A percentile compares a stretch with the other conserved stretches of the same genome.
Conservation (phyloP, 2,329 filamentous ascomycete genomes). For the Exophiala oligosperma region DNA sequence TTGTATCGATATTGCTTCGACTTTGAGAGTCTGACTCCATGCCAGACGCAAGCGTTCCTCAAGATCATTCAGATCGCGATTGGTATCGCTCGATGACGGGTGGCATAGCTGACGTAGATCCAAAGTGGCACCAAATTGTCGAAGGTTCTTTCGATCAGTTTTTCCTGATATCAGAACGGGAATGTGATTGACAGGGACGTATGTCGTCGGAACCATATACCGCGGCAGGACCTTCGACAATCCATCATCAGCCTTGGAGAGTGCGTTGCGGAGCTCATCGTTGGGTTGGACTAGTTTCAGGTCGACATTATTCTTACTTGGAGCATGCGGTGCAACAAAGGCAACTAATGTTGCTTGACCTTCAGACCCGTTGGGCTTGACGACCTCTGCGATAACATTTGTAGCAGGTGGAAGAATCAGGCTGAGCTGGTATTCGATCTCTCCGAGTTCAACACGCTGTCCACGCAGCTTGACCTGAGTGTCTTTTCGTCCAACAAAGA, state of each 20-base stretch:
- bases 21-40: constrained; percentile 37
- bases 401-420: constrained; percentile 41
- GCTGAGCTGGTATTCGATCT: constrained; percentile 40
- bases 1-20: constrained; percentile 39
- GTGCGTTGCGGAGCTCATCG: constrained; percentile 5
- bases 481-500: constrained; percentile 42
- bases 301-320: background rate
- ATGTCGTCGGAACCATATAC: constrained; percentile 39
- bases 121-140: constrained; percentile 28
- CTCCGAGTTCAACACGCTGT: constrained; percentile 45
- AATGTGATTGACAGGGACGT: constrained; percentile 35
- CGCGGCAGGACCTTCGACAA: constrained; percentile 32
- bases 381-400: constrained; percentile 51
- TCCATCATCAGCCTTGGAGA: constrained; percentile 23
- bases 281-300: constrained; percentile 1
- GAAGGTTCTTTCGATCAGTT: constrained; percentile 35
- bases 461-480: constrained; percentile 44
- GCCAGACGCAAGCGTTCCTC: constrained; percentile 18
- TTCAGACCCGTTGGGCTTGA: constrained; percentile 44
- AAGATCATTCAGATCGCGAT: constrained; percentile 5
- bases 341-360: constrained; percentile 50
- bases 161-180: constrained; percentile 37
- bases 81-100: constrained; percentile 1
- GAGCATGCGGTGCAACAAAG: constrained; percentile 35
- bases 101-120: constrained; percentile 36